Conservation (phyloP, 352 stramenopile species). For the Globisporangium lucens region DNA sequence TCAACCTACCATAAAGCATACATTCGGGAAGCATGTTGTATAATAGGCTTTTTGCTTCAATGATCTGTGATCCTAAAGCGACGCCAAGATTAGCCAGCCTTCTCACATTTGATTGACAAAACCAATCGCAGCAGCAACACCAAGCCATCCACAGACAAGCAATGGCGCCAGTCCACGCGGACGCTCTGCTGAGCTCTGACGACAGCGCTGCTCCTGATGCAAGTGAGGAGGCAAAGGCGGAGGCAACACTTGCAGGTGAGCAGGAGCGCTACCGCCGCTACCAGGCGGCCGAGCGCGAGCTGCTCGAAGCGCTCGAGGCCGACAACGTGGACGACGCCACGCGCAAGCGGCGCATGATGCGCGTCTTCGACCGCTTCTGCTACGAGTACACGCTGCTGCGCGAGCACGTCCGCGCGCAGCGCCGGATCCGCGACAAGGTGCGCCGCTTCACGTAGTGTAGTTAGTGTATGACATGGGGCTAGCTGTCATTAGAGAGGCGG, state of each 20-base stretch:
- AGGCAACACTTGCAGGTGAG: constrained; percentile 13
- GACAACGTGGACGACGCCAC: constrained; percentile 46
- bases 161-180: neutral
- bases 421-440: constrained; percentile 59
- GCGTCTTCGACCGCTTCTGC: constrained; percentile 66
- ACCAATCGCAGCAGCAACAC: neutral
- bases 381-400: constrained; percentile 59
- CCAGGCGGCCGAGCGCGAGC: constrained; percentile 43
- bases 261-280: constrained; percentile 33
- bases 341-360: constrained; percentile 55
- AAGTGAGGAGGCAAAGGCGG: neutral
- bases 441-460: neutral
- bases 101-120: no score
- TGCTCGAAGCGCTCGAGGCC: constrained; percentile 44
- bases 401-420: constrained; percentile 49
- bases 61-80: no score
- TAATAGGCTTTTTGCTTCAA: no score
- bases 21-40: no score
- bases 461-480: neutral
- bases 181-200: neutral
- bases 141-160: neutral
- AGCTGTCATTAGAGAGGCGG: neutral
- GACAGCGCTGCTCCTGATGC: neutral
- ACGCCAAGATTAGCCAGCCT: neutral
- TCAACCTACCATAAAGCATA: no score